A percentile compares a stretch with the other conserved stretches of the same genome.
Evolutionary conservation across 345 rosid genomes (phyloP).

Genomic region (Eucalyptus paniculata): DNA sequence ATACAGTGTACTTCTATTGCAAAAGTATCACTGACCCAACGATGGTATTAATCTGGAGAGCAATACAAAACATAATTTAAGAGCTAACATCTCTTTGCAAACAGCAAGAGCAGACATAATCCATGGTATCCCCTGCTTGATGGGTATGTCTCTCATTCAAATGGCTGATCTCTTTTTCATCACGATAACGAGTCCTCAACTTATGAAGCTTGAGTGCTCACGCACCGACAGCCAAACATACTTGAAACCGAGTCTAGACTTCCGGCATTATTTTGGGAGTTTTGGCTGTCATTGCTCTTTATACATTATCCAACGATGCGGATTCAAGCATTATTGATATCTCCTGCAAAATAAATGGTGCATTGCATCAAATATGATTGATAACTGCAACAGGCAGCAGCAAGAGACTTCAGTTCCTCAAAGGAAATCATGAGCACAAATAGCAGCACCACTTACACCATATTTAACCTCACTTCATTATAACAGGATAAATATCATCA

Average conservation of each 20-base stretch:
- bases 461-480: background rate
- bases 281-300: background rate
- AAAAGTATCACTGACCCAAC: background rate
- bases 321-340: slow-evolving; percentile 19
- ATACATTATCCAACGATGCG: background rate
- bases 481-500: background rate
- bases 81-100: background rate
- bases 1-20: background rate
- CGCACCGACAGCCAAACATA: background rate
- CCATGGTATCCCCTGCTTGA: background rate
- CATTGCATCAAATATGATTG: background rate
- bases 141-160: background rate
- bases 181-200: background rate
- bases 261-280: background rate
- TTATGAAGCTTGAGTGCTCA: background rate
- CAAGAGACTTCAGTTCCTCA: background rate
- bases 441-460: background rate
- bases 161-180: background rate
- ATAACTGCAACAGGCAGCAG: background rate
- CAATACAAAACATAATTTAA: background rate
- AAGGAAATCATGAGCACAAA: background rate
- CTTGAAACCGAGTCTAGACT: background rate
- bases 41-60: background rate
- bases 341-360: slow-evolving; percentile 13
- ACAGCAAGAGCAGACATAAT: background rate